Evolutionary conservation across 2,329 filamentous ascomycete genomes (phyloP).

Genomic region (Corinectria fuckeliana): DNA sequence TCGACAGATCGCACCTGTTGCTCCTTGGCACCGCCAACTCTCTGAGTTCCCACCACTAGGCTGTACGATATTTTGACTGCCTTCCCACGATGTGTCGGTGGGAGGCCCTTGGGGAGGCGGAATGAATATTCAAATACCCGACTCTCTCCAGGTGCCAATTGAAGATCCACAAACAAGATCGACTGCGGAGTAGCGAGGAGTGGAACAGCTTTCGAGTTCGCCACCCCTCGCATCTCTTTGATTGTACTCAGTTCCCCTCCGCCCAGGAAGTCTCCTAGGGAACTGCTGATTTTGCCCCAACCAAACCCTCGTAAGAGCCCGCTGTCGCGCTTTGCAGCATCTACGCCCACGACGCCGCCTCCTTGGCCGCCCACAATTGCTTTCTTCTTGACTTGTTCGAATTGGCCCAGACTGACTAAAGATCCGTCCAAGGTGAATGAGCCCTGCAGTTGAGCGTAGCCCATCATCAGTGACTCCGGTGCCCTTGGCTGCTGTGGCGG

Average conservation of each 20-base stretch:
- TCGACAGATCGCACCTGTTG: constrained; percentile 91
- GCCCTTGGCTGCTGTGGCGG: constrained; percentile 52
- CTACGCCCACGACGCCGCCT: constrained; percentile 83
- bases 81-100: constrained; percentile 88
- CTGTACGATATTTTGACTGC: constrained; percentile 94
- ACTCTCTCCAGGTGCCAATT: constrained; percentile 86
- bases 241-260: constrained; percentile 89
- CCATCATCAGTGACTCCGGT: constrained; percentile 94
- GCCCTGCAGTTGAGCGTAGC: constrained; percentile 91
- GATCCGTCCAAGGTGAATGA: constrained; percentile 93
- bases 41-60: constrained; percentile 88
- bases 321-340: constrained; percentile 74
- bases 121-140: constrained; percentile 87
- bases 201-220: constrained; percentile 85
- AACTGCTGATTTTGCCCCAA: constrained; percentile 88
- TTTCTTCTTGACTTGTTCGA: constrained; percentile 95
- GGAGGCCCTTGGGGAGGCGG: constrained; percentile 84
- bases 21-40: constrained; percentile 77
- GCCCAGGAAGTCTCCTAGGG: constrained; percentile 85
- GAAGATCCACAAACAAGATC: constrained; percentile 92
- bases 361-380: constrained; percentile 88
- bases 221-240: constrained; percentile 90
- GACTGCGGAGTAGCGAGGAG: constrained; percentile 95
- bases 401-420: constrained; percentile 84
- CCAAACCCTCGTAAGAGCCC: constrained; percentile 84